Base-by-base conservation (phyloP, 2,329 filamentous ascomycete species). In the Arthrobotrys conoides region DNA sequence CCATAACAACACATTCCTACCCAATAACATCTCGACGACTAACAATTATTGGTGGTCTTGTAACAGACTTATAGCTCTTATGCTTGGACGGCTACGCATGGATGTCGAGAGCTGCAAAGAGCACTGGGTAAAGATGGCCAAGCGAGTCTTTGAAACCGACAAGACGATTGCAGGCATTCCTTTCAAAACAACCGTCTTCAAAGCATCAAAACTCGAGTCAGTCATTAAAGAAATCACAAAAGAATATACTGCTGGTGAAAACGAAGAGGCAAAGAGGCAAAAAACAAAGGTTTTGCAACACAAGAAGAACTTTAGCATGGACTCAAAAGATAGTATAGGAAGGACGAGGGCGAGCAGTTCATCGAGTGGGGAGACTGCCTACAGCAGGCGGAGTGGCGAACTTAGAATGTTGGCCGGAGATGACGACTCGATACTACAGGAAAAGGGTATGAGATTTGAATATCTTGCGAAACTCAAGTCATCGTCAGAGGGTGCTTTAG, bases 131-230 rank as follows among this genome's bases (percentile, higher is more conserved):
- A 93, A 93, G 82, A 91, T 98, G 89, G 98, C 95, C 44, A 91
- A 92, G 83, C 91, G 92, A 84, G 95, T 98, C 0, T 99, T 99
- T 82, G 92, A 98, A 86, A 97, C 95, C 3, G 95, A 99, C 86
- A 99, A 99, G 87, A 98, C 94, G 1, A 93, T 98, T 82, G 93
- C 92, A 41, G 95, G 95, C 14, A 97, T 99, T 76, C 95, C 96
- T 0, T 97, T 96, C 83, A 91, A 93, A 49, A 75, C 72, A n/a
- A 98, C 96, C 0, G 86, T 98, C 36, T 98, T 97, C 89, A 98
- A 99, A 86, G 96, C 96, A 16, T 97, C 93, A 55, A 95, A 93
- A 85, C 87, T 99, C 63, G 95, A 98, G 84, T 93, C 97, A 81
- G 94, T 94, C 3, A 97, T 97, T 82, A 90, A 90, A 83, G 92